These are phyloP conservation scores for Cicer bijugum DNA, from an alignment of 306 rosid species.

Conservation along the genomic window DNA sequence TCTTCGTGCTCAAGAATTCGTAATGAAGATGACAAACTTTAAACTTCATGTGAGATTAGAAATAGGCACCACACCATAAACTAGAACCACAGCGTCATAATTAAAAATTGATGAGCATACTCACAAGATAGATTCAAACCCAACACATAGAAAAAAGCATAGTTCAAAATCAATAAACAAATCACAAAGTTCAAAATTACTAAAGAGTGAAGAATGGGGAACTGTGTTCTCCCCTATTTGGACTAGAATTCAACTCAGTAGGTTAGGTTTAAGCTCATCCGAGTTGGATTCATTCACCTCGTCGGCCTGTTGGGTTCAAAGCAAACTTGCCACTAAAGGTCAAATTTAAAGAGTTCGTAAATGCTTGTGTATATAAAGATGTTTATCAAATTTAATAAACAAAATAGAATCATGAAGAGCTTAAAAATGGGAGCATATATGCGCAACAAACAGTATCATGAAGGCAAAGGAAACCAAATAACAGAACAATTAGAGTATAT, in stretches of 20 bases:
- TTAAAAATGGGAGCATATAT: too few species aligned
- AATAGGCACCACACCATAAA: neutral
- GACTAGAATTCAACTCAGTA: neutral
- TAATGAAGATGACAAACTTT: neutral
- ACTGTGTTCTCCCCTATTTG: neutral
- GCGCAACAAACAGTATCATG: too few species aligned
- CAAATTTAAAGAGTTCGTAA: too few species aligned
- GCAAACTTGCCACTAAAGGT: neutral
- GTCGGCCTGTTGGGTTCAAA: neutral
- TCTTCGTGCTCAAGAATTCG: neutral
- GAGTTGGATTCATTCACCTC: neutral
- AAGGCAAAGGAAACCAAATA: too few species aligned
- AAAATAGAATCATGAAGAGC: too few species aligned
- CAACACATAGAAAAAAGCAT: neutral
- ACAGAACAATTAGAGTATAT: too few species aligned
- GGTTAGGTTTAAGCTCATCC: constrained; percentile 1
- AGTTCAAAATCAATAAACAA: neutral
- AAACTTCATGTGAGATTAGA: neutral
- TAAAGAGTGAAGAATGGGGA: neutral
- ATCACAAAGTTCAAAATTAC: neutral
- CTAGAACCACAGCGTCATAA: neutral
- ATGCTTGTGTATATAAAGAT: too few species aligned
- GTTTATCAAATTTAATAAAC: too few species aligned
- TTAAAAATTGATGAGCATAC: neutral
- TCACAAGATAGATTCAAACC: too few species aligned